Evolutionary conservation across 2,329 filamentous ascomycete genomes (phyloP).

Genomic region (Kalaharituber pfeilii): DNA sequence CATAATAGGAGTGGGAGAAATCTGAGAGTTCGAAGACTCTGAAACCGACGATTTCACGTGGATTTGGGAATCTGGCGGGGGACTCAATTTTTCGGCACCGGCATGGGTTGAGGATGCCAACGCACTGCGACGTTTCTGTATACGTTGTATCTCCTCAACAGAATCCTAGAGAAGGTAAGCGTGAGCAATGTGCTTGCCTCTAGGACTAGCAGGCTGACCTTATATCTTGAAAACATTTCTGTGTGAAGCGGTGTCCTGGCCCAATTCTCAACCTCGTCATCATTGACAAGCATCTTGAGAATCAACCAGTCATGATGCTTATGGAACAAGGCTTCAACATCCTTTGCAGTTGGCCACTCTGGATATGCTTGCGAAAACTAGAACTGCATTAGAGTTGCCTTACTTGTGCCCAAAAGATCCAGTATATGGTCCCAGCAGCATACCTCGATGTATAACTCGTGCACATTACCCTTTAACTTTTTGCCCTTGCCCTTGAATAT

Average conservation of each 20-base stretch:
- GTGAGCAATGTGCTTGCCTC: no score
- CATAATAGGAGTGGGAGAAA: neutral
- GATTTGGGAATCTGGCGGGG: no score
- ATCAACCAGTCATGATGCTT: slow-evolving; percentile 11
- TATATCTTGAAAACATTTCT: neutral
- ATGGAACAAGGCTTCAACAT: slow-evolving; percentile 8
- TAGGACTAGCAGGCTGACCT: neutral
- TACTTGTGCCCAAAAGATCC: neutral
- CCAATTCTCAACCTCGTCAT: slow-evolving; percentile 9
- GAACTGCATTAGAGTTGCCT: neutral
- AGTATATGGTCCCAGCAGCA: neutral
- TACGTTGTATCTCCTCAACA: neutral
- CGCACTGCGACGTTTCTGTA: neutral
- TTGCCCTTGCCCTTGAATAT: slow-evolving; percentile 1
- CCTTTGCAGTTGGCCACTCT: slow-evolving; percentile 1
- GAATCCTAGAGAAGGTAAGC: no score
- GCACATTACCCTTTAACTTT: slow-evolving; percentile 3
- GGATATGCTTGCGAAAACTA: slow-evolving; percentile 6
- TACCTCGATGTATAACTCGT: slow-evolving; percentile 8
- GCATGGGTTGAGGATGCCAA: no score
- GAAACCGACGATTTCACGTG: no score
- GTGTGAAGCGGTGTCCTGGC: slow-evolving; percentile 9
- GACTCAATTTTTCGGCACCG: no score
- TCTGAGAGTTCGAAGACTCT: neutral
- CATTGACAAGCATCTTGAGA: slow-evolving; percentile 8